These are phyloP conservation scores for Epicoccum nigrum DNA, from an alignment of 2,329 filamentous ascomycete species.

Conservation along the genomic window DNA sequence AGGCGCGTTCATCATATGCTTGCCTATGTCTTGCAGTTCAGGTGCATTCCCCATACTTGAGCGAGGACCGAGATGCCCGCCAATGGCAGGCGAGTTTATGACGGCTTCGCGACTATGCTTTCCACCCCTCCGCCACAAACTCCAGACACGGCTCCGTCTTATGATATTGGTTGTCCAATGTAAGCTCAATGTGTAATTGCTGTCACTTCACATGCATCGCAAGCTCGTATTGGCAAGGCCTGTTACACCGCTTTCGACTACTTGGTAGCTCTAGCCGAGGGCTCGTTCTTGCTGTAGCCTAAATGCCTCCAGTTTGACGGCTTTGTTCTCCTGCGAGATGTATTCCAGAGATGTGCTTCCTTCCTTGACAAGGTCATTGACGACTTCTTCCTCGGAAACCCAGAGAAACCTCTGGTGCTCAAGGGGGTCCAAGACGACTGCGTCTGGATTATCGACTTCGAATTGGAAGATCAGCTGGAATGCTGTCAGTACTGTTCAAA, in stretches of 20 bases:
- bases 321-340: slow-evolving; percentile 40
- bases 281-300: slow-evolving; percentile 24
- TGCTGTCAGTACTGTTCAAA: background rate
- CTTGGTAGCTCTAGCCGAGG: background rate
- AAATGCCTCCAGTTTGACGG: slow-evolving; percentile 45
- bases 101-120: background rate
- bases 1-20: slow-evolving; percentile 3
- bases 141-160: background rate
- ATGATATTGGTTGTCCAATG: slow-evolving; percentile 6
- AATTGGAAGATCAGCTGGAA: slow-evolving; percentile 39
- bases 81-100: background rate
- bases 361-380: slow-evolving; percentile 33
- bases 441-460: slow-evolving; percentile 35
- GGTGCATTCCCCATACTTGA: slow-evolving; percentile 5
- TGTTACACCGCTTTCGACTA: background rate
- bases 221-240: slow-evolving; percentile 5
- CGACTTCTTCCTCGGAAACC: slow-evolving; percentile 50
- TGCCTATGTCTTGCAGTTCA: background rate
- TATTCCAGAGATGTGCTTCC: slow-evolving; percentile 33
- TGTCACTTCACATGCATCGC: slow-evolving; percentile 8
- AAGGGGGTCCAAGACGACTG: slow-evolving; percentile 44
- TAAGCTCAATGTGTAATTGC: slow-evolving; percentile 8
- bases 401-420: slow-evolving; percentile 52
- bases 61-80: background rate
- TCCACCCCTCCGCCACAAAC: background rate